A percentile compares a stretch with the other conserved stretches of the same genome.
phyloP scores from a whole-genome alignment of 257 asterid genomes.

The Dorcoceras hygrometricum region DNA sequence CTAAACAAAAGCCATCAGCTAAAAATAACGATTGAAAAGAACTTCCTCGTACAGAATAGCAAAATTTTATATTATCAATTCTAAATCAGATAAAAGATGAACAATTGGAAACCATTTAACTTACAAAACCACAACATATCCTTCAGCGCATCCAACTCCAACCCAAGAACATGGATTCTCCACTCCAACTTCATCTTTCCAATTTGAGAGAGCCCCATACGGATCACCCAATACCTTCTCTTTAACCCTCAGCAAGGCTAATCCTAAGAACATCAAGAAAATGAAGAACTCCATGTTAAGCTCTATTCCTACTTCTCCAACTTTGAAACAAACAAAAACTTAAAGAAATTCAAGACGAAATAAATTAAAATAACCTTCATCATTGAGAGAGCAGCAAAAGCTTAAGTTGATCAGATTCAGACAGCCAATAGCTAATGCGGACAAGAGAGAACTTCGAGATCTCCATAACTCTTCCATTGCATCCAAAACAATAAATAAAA shows the following conservation, averaged over 20 bases:
- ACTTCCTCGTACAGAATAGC: neutral
- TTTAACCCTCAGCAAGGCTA: slow-evolving; percentile 40
- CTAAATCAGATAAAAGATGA: neutral
- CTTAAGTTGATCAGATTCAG: slow-evolving; percentile 25
- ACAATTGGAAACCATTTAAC: slow-evolving; percentile 12
- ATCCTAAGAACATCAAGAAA: slow-evolving; percentile 31
- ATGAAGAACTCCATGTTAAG: slow-evolving; percentile 3
- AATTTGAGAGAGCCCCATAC: slow-evolving; percentile 31
- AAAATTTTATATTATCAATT: neutral
- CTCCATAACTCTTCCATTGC: slow-evolving; percentile 35
- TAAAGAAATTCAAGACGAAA: neutral
- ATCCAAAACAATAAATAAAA: slow-evolving; percentile 25
- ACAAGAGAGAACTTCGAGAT: slow-evolving; percentile 20
- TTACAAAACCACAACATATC: slow-evolving; percentile 35
- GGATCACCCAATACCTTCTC: slow-evolving; percentile 39
- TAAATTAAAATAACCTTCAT: slow-evolving; percentile 55
- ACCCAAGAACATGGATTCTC: slow-evolving; percentile 38
- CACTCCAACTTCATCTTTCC: slow-evolving; percentile 38
- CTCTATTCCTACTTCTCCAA: neutral
- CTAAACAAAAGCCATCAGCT: neutral
- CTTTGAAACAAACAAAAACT: neutral
- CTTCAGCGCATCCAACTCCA: slow-evolving; percentile 41
- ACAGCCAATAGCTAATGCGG: slow-evolving; percentile 22
- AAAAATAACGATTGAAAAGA: neutral
- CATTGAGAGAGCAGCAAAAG: slow-evolving; percentile 40